These are phyloP conservation scores for Aspergillus heteromorphus DNA, from an alignment of 495 filamentous ascomycete species.

Conservation along the genomic window DNA sequence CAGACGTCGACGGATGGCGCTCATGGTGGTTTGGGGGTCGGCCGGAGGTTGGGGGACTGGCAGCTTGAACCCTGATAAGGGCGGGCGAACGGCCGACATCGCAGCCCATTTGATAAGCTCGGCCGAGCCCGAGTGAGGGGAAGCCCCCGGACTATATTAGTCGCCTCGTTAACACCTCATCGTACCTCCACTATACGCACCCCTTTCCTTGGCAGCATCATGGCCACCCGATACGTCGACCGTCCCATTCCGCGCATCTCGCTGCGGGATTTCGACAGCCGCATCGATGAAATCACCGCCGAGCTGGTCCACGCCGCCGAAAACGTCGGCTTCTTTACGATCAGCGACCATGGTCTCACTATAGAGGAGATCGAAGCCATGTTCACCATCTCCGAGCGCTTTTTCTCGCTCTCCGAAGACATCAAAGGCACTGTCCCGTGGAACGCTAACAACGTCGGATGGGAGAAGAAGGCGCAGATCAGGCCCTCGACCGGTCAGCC, in stretches of 20 bases:
- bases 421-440: constrained; percentile 51
- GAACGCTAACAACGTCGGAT: constrained; percentile 53
- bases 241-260: constrained; percentile 55
- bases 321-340: constrained; percentile 58
- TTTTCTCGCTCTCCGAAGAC: constrained; percentile 51
- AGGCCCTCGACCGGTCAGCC: constrained; percentile 55
- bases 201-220: no score
- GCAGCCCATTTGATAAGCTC: background rate
- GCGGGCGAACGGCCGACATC: background rate
- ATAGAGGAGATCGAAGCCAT: constrained; percentile 45
- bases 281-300: constrained; percentile 49
- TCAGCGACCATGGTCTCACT: constrained; percentile 53
- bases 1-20: constrained; percentile 17
- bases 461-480: constrained; percentile 58
- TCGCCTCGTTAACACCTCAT: no score
- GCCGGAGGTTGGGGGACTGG: background rate
- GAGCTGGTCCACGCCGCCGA: constrained; percentile 54
- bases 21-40: constrained; percentile 1
- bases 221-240: constrained; percentile 37
- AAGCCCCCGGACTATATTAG: constrained; percentile 1
- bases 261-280: constrained; percentile 46
- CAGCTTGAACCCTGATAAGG: background rate
- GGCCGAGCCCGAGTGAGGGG: background rate
- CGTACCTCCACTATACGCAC: background rate
- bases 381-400: constrained; percentile 45